phyloP scores from a whole-genome alignment of 1,284 basidiomycete genomes.

The Microbotryum saponariae region DNA sequence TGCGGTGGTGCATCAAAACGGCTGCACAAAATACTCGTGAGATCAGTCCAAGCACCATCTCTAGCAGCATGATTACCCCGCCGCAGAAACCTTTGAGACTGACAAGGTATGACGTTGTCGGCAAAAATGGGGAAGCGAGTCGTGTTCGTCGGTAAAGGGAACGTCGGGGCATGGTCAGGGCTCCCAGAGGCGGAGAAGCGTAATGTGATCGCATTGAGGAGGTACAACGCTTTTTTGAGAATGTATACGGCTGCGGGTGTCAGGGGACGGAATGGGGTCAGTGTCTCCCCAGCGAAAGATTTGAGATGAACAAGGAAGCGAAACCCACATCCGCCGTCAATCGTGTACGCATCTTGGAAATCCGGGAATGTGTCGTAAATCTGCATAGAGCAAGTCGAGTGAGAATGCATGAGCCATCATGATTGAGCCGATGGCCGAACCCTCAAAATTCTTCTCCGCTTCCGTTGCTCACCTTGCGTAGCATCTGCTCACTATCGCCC shows the following conservation, averaged over 20 bases:
- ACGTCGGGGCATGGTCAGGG: constrained; percentile 49
- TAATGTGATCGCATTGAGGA: constrained; percentile 60
- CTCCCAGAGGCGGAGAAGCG: constrained; percentile 48
- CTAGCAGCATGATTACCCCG: background rate
- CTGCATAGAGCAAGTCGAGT: constrained; percentile 41
- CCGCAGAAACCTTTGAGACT: background rate
- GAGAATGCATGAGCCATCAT: background rate
- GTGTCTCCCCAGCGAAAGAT: background rate
- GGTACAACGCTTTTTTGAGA: constrained; percentile 80
- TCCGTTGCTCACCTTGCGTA: constrained; percentile 33
- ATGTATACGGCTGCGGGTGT: constrained; percentile 52
- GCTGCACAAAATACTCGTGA: background rate
- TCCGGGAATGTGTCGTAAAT: constrained; percentile 64
- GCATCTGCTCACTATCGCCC: constrained; percentile 36
- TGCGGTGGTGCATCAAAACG: constrained; percentile 12
- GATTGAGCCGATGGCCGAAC: background rate
- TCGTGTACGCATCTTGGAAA: constrained; percentile 61
- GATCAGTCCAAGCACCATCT: background rate
- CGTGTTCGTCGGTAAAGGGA: constrained; percentile 49
- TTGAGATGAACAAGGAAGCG: constrained; percentile 1
- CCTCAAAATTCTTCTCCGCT: constrained; percentile 46
- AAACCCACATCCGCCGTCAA: constrained; percentile 55
- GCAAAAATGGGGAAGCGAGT: constrained; percentile 61
- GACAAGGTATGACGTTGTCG: constrained; percentile 69
- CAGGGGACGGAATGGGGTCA: background rate